Evolutionary conservation across 2,329 filamentous ascomycete genomes (phyloP).

Genomic region (Rhinocladiella similis): DNA sequence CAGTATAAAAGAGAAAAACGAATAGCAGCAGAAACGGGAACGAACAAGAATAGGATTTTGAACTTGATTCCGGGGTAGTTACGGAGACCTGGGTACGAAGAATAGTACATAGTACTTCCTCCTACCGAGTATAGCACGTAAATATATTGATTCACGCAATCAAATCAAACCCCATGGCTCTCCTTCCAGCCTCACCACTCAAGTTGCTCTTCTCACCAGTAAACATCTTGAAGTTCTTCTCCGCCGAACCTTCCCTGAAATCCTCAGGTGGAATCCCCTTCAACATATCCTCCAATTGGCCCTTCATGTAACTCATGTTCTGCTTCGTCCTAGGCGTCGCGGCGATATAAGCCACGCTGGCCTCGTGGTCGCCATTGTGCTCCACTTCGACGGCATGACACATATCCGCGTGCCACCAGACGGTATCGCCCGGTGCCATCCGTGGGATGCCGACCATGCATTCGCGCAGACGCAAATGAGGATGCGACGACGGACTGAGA

Average conservation of each 20-base stretch:
- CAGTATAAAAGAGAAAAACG: no score
- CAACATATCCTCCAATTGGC: constrained; percentile 51
- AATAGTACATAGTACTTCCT: no score
- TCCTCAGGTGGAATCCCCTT: constrained; percentile 51
- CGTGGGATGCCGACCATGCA: constrained; percentile 41
- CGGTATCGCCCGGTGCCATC: constrained; percentile 42
- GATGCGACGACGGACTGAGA: constrained; percentile 46
- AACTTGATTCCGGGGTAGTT: no score
- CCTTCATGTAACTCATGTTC: constrained; percentile 43
- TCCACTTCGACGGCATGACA: constrained; percentile 44
- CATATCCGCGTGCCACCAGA: constrained; percentile 46
- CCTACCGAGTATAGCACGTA: no score
- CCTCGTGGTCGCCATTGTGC: constrained; percentile 36
- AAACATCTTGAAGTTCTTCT: constrained; percentile 19
- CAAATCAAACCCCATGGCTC: constrained; percentile 23
- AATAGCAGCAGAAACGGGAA: no score
- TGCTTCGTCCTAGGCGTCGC: constrained; percentile 38
- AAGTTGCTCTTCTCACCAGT: constrained; percentile 18
- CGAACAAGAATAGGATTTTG: no score
- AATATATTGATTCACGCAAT: neutral
- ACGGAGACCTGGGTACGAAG: no score
- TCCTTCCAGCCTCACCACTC: constrained; percentile 19
- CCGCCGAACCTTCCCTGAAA: constrained; percentile 19
- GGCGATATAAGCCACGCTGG: constrained; percentile 40
- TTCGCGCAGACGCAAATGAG: constrained; percentile 41